Evolutionary conservation across 78 protist genomes (phyloP).

Genomic region (Dictyostelium intermedium): DNA sequence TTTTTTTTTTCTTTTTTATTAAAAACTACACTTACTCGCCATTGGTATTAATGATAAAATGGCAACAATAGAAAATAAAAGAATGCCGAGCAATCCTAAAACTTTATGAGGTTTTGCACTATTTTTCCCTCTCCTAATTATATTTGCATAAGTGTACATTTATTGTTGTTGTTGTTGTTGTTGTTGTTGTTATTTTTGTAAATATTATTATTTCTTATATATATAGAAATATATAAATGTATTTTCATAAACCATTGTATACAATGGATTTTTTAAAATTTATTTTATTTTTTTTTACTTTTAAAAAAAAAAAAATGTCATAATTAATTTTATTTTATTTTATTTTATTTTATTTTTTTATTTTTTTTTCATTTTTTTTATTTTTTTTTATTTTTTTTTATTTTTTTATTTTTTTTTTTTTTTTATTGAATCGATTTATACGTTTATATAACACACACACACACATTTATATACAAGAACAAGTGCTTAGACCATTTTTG

Average conservation of each 20-base stretch:
- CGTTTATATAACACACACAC: background rate
- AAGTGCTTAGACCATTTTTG: too few relatives aligned
- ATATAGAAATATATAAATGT: too few relatives aligned
- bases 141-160: background rate
- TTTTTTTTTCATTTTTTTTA: too few relatives aligned
- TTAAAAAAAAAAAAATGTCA: too few relatives aligned
- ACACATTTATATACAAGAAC: background rate
- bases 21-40: background rate
- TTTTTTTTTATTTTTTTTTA: too few relatives aligned
- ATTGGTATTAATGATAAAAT: background rate
- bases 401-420: background rate
- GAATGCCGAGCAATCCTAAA: background rate
- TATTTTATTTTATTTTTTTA: background rate
- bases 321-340: too few relatives aligned
- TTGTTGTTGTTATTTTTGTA: background rate
- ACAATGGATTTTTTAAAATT: background rate
- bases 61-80: background rate
- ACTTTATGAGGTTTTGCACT: background rate
- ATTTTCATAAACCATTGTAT: background rate
- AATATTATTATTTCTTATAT: too few relatives aligned
- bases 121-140: background rate
- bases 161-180: background rate
- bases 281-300: too few relatives aligned
- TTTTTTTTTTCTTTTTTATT: too few relatives aligned
- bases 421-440: background rate